A percentile compares a stretch with the other conserved stretches of the same genome.
These are phyloP conservation scores for Vicia sativa DNA, from an alignment of 306 rosid species.

Conservation along the genomic window DNA sequence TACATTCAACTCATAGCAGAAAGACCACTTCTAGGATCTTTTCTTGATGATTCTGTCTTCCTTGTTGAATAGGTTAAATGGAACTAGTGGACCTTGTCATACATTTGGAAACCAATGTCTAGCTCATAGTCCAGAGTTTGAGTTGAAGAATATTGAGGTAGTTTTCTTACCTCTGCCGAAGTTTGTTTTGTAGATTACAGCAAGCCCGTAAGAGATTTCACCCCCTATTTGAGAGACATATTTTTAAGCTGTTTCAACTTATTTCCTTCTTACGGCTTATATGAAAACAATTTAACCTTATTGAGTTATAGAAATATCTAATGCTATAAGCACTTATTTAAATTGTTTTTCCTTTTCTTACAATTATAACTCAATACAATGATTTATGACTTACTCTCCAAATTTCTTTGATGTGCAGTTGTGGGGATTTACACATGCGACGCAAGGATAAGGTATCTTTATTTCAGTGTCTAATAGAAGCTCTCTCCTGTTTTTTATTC, in stretches of 20 bases:
- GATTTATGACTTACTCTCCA: conserved; percentile 27
- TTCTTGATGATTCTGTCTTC: conserved; percentile 41
- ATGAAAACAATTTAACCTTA: background rate
- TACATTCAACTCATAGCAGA: conserved; percentile 21
- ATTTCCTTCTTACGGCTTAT: no score
- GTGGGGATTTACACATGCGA: conserved; percentile 93
- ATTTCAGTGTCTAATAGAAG: conserved; percentile 25
- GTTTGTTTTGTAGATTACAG: conserved; percentile 17
- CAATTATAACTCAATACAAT: background rate
- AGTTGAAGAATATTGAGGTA: conserved; percentile 94
- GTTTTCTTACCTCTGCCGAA: background rate
- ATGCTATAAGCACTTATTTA: background rate
- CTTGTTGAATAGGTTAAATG: conserved; percentile 65
- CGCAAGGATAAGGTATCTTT: conserved; percentile 36
- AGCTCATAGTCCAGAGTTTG: conserved; percentile 87
- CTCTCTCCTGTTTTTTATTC: background rate
- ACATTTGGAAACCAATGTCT: conserved; percentile 86
- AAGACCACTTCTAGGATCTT: conserved; percentile 10
- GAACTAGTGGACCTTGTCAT: conserved; percentile 87
- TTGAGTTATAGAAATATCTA: background rate
- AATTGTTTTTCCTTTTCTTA: background rate
- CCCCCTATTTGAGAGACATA: no score
- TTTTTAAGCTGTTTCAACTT: no score
- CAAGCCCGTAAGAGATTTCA: conserved; percentile 2
- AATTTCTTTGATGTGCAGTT: conserved; percentile 62